These are phyloP conservation scores for Leishmania arabica DNA, from an alignment of 208 protist genomes.

Conservation along the genomic window DNA sequence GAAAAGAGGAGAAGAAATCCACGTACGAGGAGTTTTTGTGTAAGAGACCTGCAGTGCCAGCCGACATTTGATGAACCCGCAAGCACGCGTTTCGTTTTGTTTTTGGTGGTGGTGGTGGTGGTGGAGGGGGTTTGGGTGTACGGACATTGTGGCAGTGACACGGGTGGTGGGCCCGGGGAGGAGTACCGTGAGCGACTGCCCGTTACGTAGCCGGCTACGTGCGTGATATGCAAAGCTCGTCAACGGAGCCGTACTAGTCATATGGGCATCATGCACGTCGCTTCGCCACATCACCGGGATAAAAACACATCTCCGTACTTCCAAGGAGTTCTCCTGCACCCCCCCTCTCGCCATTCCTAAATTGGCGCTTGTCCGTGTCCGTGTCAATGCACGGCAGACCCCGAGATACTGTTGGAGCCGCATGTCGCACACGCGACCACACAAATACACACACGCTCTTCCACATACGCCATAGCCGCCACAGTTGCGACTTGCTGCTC, in stretches of 20 bases:
- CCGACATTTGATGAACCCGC: neutral
- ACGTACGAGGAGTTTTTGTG: neutral
- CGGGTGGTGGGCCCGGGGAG: neutral
- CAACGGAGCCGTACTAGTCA: neutral
- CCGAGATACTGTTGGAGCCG: neutral
- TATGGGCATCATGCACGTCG: neutral
- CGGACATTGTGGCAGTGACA: neutral
- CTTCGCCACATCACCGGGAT: neutral
- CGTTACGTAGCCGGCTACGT: neutral
- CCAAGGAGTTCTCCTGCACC: neutral
- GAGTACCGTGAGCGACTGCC: neutral
- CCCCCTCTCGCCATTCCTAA: neutral
- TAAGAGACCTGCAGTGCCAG: constrained; percentile 2
- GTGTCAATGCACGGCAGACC: neutral
- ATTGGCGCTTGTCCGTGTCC: neutral
- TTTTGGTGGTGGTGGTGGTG: too few species aligned
- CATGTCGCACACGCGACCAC: neutral
- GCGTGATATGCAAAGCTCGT: neutral
- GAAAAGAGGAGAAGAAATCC: neutral
- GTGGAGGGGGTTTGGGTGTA: neutral
- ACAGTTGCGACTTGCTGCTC: constrained; percentile 1
- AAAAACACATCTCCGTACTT: neutral
- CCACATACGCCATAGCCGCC: neutral
- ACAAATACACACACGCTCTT: neutral
- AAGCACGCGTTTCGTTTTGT: too few species aligned